Evolutionary conservation across 2,329 filamentous ascomycete species (phyloP).

Genomic region (Neodidymelliopsis sp.): DNA sequence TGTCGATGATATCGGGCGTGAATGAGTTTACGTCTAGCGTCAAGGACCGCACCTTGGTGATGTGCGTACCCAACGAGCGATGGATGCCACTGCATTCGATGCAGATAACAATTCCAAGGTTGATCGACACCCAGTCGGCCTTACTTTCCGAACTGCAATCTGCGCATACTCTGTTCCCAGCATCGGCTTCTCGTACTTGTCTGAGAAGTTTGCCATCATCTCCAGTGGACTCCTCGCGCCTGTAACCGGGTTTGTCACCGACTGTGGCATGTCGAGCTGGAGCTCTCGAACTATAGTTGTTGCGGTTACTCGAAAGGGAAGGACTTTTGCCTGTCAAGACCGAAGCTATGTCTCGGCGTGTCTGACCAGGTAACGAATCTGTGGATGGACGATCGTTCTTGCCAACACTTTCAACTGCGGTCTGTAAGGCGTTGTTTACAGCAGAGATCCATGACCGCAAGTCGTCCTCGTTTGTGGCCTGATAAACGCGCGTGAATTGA

Average conservation of each 20-base stretch:
- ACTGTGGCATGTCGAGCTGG: conserved; percentile 89
- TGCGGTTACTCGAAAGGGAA: conserved; percentile 67
- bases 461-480: conserved; percentile 96
- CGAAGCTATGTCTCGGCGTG: conserved; percentile 87
- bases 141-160: conserved; percentile 92
- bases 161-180: conserved; percentile 92
- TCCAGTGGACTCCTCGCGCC: conserved; percentile 75
- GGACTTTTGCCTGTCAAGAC: conserved; percentile 92
- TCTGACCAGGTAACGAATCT: conserved; percentile 63
- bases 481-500: conserved; percentile 93
- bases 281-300: conserved; percentile 60
- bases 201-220: conserved; percentile 87
- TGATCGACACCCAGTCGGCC: conserved; percentile 99
- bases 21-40: conserved; percentile 97
- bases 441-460: conserved; percentile 96
- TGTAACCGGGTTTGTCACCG: conserved; percentile 79
- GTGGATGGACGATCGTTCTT: conserved; percentile 57
- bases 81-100: conserved; percentile 99
- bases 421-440: conserved; percentile 97
- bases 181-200: conserved; percentile 85
- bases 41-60: conserved; percentile 94
- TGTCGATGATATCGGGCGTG: conserved; percentile 94
- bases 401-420: conserved; percentile 84
- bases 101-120: conserved; percentile 93
- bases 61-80: conserved; percentile 93